phyloP scores from a whole-genome alignment of 345 rosid species.

The Leavenworthia alabamica region DNA sequence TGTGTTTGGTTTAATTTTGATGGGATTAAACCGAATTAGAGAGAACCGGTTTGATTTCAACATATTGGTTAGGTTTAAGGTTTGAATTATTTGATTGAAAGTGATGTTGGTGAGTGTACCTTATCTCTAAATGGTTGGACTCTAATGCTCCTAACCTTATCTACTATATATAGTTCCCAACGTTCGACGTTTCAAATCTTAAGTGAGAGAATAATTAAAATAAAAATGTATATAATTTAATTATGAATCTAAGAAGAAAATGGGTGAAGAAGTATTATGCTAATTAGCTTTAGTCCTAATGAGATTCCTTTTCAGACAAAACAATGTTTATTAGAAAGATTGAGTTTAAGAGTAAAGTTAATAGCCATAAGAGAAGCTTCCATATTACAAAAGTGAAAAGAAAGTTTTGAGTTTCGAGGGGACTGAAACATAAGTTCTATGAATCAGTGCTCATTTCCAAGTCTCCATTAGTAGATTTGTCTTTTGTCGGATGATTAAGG shows the following conservation, averaged over 20 bases:
- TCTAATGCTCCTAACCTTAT: neutral
- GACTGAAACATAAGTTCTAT: conserved; percentile 4
- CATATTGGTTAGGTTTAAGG: too few species aligned
- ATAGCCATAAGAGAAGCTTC: neutral
- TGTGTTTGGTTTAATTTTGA: neutral
- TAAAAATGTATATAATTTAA: too few species aligned
- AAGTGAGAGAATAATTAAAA: too few species aligned
- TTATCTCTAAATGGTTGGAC: neutral
- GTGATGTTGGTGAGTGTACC: too few species aligned
- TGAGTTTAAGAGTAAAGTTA: neutral
- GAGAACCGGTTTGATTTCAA: neutral
- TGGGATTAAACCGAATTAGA: neutral
- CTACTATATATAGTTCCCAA: too few species aligned
- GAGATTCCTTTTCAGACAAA: neutral
- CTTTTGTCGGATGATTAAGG: conserved; percentile 28
- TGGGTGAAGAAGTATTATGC: neutral
- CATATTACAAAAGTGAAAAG: neutral
- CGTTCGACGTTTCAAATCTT: too few species aligned
- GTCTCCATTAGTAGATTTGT: conserved; percentile 19
- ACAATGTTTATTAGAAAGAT: neutral
- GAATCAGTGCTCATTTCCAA: conserved; percentile 18
- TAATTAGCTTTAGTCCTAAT: neutral
- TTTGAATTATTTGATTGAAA: too few species aligned
- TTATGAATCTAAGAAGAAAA: too few species aligned
- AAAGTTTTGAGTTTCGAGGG: neutral